These are phyloP conservation scores for Aurinia saxatilis DNA, from an alignment of 345 rosid species.

Conservation along the genomic window DNA sequence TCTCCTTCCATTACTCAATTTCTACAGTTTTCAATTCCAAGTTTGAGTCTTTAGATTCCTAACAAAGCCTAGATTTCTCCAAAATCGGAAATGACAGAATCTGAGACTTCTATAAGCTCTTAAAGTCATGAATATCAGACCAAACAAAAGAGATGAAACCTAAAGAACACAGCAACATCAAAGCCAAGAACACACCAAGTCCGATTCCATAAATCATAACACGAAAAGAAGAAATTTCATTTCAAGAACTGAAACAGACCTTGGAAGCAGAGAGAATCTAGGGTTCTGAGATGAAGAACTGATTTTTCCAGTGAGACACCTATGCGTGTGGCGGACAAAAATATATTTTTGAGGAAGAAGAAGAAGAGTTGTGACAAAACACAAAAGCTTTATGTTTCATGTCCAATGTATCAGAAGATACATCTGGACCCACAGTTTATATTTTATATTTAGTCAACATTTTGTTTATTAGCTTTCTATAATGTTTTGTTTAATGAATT, in stretches of 20 bases:
- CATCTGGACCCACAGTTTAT: not conserved
- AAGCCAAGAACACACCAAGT: too few relatives aligned
- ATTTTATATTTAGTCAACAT: too few relatives aligned
- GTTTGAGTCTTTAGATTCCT: not conserved
- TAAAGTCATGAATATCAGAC: not conserved
- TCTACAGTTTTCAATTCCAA: not conserved
- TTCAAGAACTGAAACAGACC: not conserved
- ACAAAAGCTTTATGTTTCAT: not conserved
- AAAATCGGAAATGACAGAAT: not conserved
- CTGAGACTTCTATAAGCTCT: not conserved
- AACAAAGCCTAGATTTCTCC: not conserved
- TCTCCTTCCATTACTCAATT: slow-evolving; percentile 44
- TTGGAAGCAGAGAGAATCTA: not conserved
- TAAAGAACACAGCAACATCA: not conserved
- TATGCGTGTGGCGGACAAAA: not conserved
- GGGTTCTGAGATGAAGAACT: not conserved
- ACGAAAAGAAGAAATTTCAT: not conserved
- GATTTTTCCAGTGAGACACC: not conserved
- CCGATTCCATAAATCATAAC: not conserved
- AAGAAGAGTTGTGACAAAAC: not conserved
- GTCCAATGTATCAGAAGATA: not conserved
- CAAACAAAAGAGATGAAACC: not conserved
- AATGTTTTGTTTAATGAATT: too few relatives aligned
- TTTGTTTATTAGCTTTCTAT: too few relatives aligned
- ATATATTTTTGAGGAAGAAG: not conserved